A percentile compares a stretch with the other conserved stretches of the same genome.
Conservation (phyloP, 2,329 filamentous ascomycete species). For the Penicillium freii region DNA sequence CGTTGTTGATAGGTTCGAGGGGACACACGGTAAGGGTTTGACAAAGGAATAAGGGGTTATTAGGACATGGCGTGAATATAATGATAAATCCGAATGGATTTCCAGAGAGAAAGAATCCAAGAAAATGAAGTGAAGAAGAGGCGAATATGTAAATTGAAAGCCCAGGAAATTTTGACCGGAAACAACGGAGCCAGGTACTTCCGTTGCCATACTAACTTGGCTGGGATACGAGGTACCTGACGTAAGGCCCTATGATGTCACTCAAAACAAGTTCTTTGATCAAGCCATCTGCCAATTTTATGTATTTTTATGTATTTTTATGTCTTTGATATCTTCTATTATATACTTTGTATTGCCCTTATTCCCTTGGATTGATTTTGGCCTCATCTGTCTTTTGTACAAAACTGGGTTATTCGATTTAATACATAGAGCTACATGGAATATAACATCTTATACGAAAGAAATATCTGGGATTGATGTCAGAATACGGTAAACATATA, state of each 20-base stretch:
- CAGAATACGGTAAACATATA: background rate
- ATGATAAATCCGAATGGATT: conserved; percentile 1
- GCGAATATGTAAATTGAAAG: background rate
- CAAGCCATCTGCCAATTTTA: background rate
- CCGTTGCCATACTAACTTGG: conserved; percentile 15
- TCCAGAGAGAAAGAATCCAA: background rate
- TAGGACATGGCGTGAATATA: conserved; percentile 8
- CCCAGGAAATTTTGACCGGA: conserved; percentile 16
- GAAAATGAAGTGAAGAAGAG: background rate
- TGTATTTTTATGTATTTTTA: too few species aligned
- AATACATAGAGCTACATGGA: background rate
- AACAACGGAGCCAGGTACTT: conserved; percentile 23
- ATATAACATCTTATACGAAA: background rate
- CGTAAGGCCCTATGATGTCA: conserved; percentile 31
- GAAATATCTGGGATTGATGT: background rate
- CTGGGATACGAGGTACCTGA: conserved; percentile 21
- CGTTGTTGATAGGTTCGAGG: conserved; percentile 1
- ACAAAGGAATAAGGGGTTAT: background rate
- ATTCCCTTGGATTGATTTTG: background rate
- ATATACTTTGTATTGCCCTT: background rate
- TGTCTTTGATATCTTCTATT: background rate
- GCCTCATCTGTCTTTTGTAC: background rate
- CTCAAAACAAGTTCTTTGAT: conserved; percentile 2
- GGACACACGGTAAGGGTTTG: background rate
- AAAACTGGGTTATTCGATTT: background rate